A percentile compares a stretch with the other conserved stretches of the same genome.
Evolutionary conservation across 768 basidiomycete species (phyloP).

Genomic region (Macrolepiota dolichaula): DNA sequence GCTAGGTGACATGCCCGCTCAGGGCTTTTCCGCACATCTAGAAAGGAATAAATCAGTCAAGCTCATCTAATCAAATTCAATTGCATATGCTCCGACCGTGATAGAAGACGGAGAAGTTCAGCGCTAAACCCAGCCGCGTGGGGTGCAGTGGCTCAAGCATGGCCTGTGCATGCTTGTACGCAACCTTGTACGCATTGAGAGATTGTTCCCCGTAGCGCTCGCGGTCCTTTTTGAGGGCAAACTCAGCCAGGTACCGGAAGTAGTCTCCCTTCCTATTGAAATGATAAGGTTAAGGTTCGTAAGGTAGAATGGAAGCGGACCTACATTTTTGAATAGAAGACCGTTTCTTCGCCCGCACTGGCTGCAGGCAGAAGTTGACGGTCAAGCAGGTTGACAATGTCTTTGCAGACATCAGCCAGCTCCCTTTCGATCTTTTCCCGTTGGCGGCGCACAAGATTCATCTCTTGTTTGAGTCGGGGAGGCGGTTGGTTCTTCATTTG

Average conservation of each 20-base stretch:
- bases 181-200: slow-evolving; percentile 80
- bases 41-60: neutral
- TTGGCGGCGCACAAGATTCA: slow-evolving; percentile 67
- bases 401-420: slow-evolving; percentile 73
- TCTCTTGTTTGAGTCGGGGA: slow-evolving; percentile 43
- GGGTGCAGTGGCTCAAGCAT: slow-evolving; percentile 80
- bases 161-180: slow-evolving; percentile 77
- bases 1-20: slow-evolving; percentile 86
- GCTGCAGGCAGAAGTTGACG: slow-evolving; percentile 44
- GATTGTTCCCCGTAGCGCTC: slow-evolving; percentile 70
- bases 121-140: slow-evolving; percentile 81
- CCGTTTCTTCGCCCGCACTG: slow-evolving; percentile 74
- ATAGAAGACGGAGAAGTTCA: slow-evolving; percentile 95
- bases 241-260: slow-evolving; percentile 88
- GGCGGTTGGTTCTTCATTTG: slow-evolving; percentile 36
- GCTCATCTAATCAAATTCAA: neutral
- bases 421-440: slow-evolving; percentile 75
- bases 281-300: neutral
- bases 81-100: slow-evolving; percentile 39
- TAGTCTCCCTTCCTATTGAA: slow-evolving; percentile 66
- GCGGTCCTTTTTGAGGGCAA: slow-evolving; percentile 69
- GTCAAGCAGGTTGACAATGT: slow-evolving; percentile 71
- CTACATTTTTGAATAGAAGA: slow-evolving; percentile 90
- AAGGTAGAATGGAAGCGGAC: slow-evolving; percentile 16
- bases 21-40: slow-evolving; percentile 78